Conservation (phyloP, 768 basidiomycete genomes). For the Suillus paluster region DNA sequence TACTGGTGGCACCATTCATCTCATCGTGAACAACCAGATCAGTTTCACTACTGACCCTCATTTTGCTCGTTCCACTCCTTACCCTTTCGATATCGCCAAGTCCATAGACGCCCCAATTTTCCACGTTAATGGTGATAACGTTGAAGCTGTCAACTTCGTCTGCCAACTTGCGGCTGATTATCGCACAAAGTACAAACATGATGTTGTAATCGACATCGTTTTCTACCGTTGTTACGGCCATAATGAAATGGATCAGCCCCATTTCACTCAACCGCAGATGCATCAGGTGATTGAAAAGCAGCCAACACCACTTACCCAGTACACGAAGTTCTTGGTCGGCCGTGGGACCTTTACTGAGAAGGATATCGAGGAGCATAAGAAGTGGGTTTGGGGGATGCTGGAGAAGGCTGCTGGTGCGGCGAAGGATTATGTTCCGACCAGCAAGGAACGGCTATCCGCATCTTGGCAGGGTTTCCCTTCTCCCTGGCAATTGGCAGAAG, state of each 20-base stretch:
- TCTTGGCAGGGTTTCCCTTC: constrained; percentile 99
- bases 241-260: constrained; percentile 99
- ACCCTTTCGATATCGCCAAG: constrained; percentile 98
- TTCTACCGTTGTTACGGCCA: constrained; percentile 99
- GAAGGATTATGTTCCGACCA: constrained; percentile 94
- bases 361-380: constrained; percentile 98
- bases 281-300: constrained; percentile 96
- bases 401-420: constrained; percentile 91
- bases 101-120: constrained; percentile 98
- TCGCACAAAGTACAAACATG: constrained; percentile 97
- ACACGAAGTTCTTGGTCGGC: constrained; percentile 87
- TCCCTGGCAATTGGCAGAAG: constrained; percentile 92
- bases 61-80: constrained; percentile 96
- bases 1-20: constrained; percentile 96
- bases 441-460: constrained; percentile 97
- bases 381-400: constrained; percentile 99
- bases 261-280: constrained; percentile 98
- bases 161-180: constrained; percentile 98
- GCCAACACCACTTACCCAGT: constrained; percentile 88
- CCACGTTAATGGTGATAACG: constrained; percentile 99
- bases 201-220: constrained; percentile 97
- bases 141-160: constrained; percentile 97
- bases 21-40: constrained; percentile 99
- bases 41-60: constrained; percentile 99
- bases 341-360: constrained; percentile 94